Base-by-base conservation (phyloP, 2,329 filamentous ascomycete species). In the Penicillium brasilianum region DNA sequence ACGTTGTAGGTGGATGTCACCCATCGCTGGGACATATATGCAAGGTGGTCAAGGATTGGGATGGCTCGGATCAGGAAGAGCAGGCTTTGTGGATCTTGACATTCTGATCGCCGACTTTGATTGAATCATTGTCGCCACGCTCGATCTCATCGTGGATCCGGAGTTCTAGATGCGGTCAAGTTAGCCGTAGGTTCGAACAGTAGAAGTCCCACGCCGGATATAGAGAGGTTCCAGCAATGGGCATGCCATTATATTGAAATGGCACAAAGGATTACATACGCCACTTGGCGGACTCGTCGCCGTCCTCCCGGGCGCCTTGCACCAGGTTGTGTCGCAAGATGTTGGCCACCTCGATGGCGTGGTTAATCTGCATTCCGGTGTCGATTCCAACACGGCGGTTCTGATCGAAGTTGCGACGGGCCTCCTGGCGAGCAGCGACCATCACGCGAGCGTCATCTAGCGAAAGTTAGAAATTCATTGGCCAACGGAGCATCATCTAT, bases 91-190 rank as follows among this genome's bases (percentile, higher is more conserved):
- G 76, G 57, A 78, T 71, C 69, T 78, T 79, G 39, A 79, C 74
- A 18, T 69, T 65, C 67, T 77, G 69, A 36, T 71, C 70, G 1
- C 79, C 82, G 2, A 87, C 82, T 78, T 93, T 96, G 71, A 97
- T 87, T 36, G 89, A 91, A 69, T 97, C 93, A 74, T 99, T 99
- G 78, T 98, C 91, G 57, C 95, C 93, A 66, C 92, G 85, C 77
- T 99, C 94, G 32, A 90, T 99, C 66, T 96, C 82, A 63, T 96
- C 86, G 76, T 98, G 95, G 78, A 99, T 97, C 55, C 89, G 85
- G 59, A 98, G 80, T 74, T 90, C 93, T 97, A 68, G 66, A 69
- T 25, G 55, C 46, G 64, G 22, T 39, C 5, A 25, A 39, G 36
- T 71, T 44, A 66, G 48, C n/a, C 32, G 49, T 34, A 9, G 46